Conservation (phyloP, 495 filamentous ascomycete species). For the Hypoxylon rickii region DNA sequence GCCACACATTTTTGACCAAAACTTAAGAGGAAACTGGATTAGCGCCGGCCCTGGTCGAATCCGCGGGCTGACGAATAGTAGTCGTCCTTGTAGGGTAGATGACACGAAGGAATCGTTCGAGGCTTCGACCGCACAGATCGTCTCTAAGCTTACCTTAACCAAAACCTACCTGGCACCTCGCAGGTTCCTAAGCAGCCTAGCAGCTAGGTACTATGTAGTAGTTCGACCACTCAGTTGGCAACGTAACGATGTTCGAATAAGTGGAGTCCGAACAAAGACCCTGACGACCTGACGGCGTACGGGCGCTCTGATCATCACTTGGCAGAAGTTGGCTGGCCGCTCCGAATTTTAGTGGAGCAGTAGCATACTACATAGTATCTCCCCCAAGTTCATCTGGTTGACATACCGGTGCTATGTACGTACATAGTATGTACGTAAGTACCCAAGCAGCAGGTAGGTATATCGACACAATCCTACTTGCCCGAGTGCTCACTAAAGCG, state of each 20-base stretch:
- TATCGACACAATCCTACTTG: conserved; percentile 11
- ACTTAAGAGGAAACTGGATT: conserved; percentile 18
- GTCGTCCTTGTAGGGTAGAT: conserved; percentile 1
- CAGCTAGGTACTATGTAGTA: too few relatives aligned
- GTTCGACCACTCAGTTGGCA: conserved; percentile 29
- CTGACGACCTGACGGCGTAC: conserved; percentile 14
- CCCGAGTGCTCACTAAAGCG: conserved; percentile 19
- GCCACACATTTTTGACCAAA: conserved; percentile 27
- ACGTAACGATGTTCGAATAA: conserved; percentile 31
- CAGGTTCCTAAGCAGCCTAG: too few relatives aligned
- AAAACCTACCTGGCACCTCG: too few relatives aligned
- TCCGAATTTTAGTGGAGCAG: conserved; percentile 15
- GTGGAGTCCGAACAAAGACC: conserved; percentile 21
- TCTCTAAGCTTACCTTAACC: conserved; percentile 26
- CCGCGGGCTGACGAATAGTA: conserved; percentile 18
- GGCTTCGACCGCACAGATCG: conserved; percentile 31
- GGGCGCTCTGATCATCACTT: conserved; percentile 19
- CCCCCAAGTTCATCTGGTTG: too few relatives aligned
- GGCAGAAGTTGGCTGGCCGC: conserved; percentile 15
- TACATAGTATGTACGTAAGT: too few relatives aligned
- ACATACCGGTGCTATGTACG: too few relatives aligned
- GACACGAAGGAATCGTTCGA: conserved; percentile 22
- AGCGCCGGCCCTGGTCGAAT: conserved; percentile 25
- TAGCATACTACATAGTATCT: too few relatives aligned
- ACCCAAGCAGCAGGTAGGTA: too few relatives aligned